phyloP scores from a whole-genome alignment of 139 green algal genomes.

The Trebouxia sp. region DNA sequence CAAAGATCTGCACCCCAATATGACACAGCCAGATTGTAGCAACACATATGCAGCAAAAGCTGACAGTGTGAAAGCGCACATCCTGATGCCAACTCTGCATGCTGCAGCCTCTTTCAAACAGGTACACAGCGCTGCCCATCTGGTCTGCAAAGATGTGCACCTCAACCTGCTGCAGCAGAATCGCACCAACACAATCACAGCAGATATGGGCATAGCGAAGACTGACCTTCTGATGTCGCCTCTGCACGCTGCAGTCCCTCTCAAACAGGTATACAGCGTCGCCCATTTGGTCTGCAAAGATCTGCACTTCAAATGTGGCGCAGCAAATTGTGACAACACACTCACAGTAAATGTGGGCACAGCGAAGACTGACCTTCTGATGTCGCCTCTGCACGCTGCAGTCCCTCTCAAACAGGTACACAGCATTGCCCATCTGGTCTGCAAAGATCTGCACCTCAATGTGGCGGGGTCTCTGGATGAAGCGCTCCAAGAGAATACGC shows the following conservation, averaged over 20 bases:
- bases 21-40: no score
- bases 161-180: slow-evolving; percentile 57
- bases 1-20: no score
- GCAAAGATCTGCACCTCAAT: slow-evolving; percentile 87
- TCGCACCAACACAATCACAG: neutral
- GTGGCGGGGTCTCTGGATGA: slow-evolving; percentile 75
- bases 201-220: no score
- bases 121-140: slow-evolving; percentile 68
- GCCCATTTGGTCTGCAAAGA: slow-evolving; percentile 75
- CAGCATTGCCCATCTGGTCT: slow-evolving; percentile 67
- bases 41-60: no score
- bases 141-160: slow-evolving; percentile 81
- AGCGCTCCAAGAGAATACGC: slow-evolving; percentile 83
- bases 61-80: no score
- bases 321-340: neutral
- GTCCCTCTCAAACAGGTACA: slow-evolving; percentile 86
- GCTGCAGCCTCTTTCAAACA: no score
- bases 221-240: slow-evolving; percentile 77
- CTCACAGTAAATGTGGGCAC: neutral
- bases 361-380: slow-evolving; percentile 59
- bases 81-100: slow-evolving; percentile 86
- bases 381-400: slow-evolving; percentile 85
- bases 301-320: slow-evolving; percentile 80
- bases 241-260: no score
- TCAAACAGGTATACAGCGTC: slow-evolving; percentile 73